Base-by-base conservation (phyloP, 108 stramenopile species). In the Mediolabrus comicus region DNA sequence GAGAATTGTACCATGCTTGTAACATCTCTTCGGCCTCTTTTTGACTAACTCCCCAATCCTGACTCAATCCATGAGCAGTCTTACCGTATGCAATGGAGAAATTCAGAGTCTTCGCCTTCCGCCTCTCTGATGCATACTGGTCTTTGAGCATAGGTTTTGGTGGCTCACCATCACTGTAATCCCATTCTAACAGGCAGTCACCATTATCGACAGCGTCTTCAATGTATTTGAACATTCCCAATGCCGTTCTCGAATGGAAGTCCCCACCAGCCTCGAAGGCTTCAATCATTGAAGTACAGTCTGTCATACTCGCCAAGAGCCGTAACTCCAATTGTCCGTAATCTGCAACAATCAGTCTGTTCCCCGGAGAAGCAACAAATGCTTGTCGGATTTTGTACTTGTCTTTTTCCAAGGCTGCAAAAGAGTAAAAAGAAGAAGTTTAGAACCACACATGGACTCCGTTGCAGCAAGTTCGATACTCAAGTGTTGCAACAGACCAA, bases 81-180 rank as follows among this genome's bases (percentile, higher is more conserved):
- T 99, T 99, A 7, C 99, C 99, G 75, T 99, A 99, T 17, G 99
- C 99, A 72, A 99, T 99, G 36, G 95, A 96, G 68, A 99, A 99
- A 69, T 99, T 99, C 17, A 99, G 79, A 4, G 98, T 98, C 69
- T 99, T 99, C 2, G 99, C 99, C 65, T 97, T 96, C 19, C 98
- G 69, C 62, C 99, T 81, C 74, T 99, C 99, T n/a, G 95, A 92
- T 12, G 94, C 98, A 80, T 81, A 99, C 70, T 85, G 67, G 74
- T 99, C 98, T 70, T 99, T 99, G 33, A 99, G 79, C 62, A 99
- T 83, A 1, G 98, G 98, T 58, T 92, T 94, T 2, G 94, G 90
- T 25, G 95, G 88, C 10, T 93, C 84, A 0, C 99, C 99, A 25
- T 97, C 86, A 8, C 82, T 39, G 35, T 92, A 95, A 69, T 99